Evolutionary conservation across 495 filamentous ascomycete species (phyloP), one percentile per base, ranked within the genome.

Genomic region (Neurospora cerealis): DNA sequence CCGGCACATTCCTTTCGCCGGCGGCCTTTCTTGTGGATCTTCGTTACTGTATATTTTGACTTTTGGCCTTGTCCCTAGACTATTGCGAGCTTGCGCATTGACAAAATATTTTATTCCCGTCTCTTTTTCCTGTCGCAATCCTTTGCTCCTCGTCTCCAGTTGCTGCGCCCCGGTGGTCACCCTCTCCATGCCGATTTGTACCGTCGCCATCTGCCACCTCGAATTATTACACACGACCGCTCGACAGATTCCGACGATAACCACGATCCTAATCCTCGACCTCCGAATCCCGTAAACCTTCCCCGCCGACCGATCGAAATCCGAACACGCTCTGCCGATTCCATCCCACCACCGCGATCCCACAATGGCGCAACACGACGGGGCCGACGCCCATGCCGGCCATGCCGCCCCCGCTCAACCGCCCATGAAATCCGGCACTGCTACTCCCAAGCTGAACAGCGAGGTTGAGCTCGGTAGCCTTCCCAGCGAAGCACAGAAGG

Each of bases 381-480:
- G 72, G 46, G 69, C 77, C 73, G 74, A 72, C 41, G 74, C 74
- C 70, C 69, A 77, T 19, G 69, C 75, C 70, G 69, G 80, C 34
- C 75, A 75, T 62, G 78, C 79, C 36, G 82, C 83, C 21, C 84
- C 85, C 36, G 76, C 77, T 36, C 85, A 86, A 70, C 85, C 84
- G 21, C 87, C 85, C 70, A 86, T 87, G 70, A 93, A 92, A 79
- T 85, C 87, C 34, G 82, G 86, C 62, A 83, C 86, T 3, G 87
- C 84, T 17, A 83, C 89, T 37, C 89, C 91, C 28, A 90, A 89
- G 79, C 81, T 90, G 42, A 88, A 88, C 80, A 87, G 85, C 73
- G 89, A 88, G 72, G 83, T 95, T 78, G 93, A 95, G 81, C 84
- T 95, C 71, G 89, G 90, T 71, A 87, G 83, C 73, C 88, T 95